Evolutionary conservation across 768 basidiomycete species (phyloP).

Genomic region (Tephrocybe sp.): DNA sequence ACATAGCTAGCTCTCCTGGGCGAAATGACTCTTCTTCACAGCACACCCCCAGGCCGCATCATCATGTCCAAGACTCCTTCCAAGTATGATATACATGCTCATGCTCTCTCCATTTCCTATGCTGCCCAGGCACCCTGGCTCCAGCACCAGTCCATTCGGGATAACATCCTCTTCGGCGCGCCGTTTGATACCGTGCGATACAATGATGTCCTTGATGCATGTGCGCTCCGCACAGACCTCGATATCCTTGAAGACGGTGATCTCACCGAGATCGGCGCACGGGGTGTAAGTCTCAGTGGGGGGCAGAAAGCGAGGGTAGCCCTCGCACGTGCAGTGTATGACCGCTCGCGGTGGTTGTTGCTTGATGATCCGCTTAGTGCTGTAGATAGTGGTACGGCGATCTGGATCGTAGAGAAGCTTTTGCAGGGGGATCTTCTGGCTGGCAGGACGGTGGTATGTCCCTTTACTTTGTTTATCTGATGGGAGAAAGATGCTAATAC

Average conservation of each 20-base stretch:
- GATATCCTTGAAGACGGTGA: constrained; percentile 87
- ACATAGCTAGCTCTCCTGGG: constrained; percentile 68
- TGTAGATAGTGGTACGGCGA: no score
- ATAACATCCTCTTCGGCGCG: constrained; percentile 80
- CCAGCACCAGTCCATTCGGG: constrained; percentile 70
- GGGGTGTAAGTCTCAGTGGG: constrained; percentile 77
- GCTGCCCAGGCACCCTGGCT: constrained; percentile 75
- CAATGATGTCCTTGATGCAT: constrained; percentile 72
- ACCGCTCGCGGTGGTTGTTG: constrained; percentile 66
- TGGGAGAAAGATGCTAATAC: neutral
- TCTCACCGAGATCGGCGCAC: constrained; percentile 78
- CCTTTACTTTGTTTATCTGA: neutral
- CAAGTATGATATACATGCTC: constrained; percentile 57
- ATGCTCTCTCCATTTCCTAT: constrained; percentile 67
- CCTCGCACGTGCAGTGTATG: constrained; percentile 81
- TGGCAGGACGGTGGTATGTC: constrained; percentile 62
- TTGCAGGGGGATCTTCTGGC: constrained; percentile 66
- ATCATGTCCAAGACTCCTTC: constrained; percentile 68
- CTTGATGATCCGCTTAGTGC: no score
- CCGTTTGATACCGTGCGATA: constrained; percentile 76
- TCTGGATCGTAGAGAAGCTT: constrained; percentile 48
- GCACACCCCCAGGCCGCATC: constrained; percentile 38
- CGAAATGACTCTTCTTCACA: constrained; percentile 56
- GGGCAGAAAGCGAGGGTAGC: constrained; percentile 86
- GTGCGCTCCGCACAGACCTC: constrained; percentile 81